Evolutionary conservation across 2,329 filamentous ascomycete species (phyloP), one percentile per base, ranked within the genome.

Genomic region (Ilyonectria destructans): DNA sequence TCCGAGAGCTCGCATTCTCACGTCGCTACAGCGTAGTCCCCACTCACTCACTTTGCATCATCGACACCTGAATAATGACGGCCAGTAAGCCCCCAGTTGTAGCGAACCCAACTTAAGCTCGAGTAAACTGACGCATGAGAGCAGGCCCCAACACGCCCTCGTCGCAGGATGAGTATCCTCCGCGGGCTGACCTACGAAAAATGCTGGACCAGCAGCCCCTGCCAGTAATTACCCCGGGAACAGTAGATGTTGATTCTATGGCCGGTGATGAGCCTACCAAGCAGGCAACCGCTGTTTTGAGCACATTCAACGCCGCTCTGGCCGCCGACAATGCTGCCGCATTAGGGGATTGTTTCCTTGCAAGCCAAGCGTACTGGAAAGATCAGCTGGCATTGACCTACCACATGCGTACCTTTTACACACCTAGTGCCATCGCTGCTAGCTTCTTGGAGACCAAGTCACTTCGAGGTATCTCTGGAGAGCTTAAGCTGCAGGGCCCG

Each of bases 281-380:
- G 2, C 55, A 66, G 21, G 61, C 69, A 0, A 10, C 23, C 0
- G 17, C 2, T 1, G 2, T 66, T 1, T 21, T 74, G 1, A 9
- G 61, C 1, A 5, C 2, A 1, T 60, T 74, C 9, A 64, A 68
- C 4, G 6, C 52, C 3, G 71, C 68, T 1, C 26, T 74, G 1
- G 26, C 3, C 19, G 29, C 12, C 0, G 33, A 43, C 1, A 37
- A 74, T 23, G 1, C 4, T 1, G 4, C 33, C 2, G 54, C 51
- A 17, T 56, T 74, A 6, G 40, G 37, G 12, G 4, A 4, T 4
- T 65, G 58, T 37, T 72, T 74, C 55, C 56, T 64, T 3, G 6
- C 64, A 4, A 48, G 59, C 13, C 68, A 74, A 15, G 26, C 60
- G 0, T 74, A 71, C 23, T 74, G 71, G 67, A 74, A 74, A 2